Base-by-base conservation (phyloP, 1,284 basidiomycete species). In the Papiliotrema nemorosa region DNA sequence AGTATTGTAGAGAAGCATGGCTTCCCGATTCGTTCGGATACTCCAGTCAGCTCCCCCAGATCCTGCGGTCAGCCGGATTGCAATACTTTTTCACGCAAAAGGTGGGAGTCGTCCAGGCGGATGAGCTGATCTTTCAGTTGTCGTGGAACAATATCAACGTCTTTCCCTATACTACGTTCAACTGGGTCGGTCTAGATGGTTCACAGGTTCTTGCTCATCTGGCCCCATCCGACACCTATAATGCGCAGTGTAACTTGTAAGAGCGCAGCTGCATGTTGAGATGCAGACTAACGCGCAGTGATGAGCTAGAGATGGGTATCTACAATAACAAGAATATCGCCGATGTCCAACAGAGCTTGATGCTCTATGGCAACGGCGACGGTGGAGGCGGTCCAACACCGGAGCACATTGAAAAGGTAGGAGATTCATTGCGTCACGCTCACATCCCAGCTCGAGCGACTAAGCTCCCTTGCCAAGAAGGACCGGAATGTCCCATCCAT, bases 81-180 rank as follows among this genome's bases (percentile, higher is more conserved):
- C 83, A 86, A 58, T 90, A 88, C 69, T 97, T 96, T 79, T 96
- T 96, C 73, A 96, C 92, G 1, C 92, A 97, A 74, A 97, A 97
- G 76, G 75, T 92, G n/a, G 35, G n/a, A n/a, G 31, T 21, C 16
- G 31, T 38, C 18, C n/a, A 41, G 38, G 29, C 31, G 31, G n/a
- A n/a, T n/a, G n/a, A n/a, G n/a, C 31, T 33, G 31, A 33, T 33
- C 33, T 10, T 10, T 6, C 31, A 29, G 21, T 33, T 49, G 34
- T 43, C 34, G 35, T 44, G 36, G 38, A 44, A 50, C 45, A 50
- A 55, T 21, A 44, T 37, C 44, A 93, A 94, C 64, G 80, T 80
- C 6, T 96, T 96, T 78, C 92, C 91, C 26, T 88, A 93, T 69
- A 85, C 88, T 14, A 90, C 90, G 0, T 92, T 96, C 78, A 92